Evolutionary conservation across 2,329 filamentous ascomycete species (phyloP).

Genomic region (Fonsecaea pugnacius): DNA sequence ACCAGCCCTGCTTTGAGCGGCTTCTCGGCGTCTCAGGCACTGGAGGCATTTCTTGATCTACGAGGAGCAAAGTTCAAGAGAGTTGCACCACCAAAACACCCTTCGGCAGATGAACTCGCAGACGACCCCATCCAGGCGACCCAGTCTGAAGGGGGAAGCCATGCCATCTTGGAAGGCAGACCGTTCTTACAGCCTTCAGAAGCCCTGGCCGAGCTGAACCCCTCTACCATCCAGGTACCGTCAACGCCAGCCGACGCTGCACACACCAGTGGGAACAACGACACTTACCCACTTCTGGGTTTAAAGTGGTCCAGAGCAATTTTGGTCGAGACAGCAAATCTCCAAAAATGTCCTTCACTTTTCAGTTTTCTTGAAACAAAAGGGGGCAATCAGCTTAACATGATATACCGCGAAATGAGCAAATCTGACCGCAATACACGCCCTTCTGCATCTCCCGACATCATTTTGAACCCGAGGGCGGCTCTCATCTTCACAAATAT

Average conservation of each 20-base stretch:
- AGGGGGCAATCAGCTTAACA: constrained; percentile 18
- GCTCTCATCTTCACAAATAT: constrained; percentile 74
- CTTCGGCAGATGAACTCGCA: constrained; percentile 16
- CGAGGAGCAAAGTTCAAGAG: constrained; percentile 35
- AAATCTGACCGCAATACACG: constrained; percentile 10
- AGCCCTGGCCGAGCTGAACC: not conserved
- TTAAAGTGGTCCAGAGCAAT: constrained; percentile 22
- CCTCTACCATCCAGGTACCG: constrained; percentile 18
- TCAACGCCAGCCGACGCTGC: constrained; percentile 1
- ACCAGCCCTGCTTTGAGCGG: not conserved
- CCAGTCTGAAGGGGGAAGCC: constrained; percentile 14
- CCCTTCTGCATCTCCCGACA: constrained; percentile 65
- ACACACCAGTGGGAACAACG: not conserved
- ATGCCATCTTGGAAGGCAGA: not conserved
- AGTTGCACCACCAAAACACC: not conserved
- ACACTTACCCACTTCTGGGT: not conserved
- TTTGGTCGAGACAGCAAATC: constrained; percentile 27
- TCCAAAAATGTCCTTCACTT: constrained; percentile 23
- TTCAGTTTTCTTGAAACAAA: constrained; percentile 27
- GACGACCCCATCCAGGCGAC: constrained; percentile 35
- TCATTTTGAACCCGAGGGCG: constrained; percentile 70
- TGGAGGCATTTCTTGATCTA: constrained; percentile 34
- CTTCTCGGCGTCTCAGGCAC: constrained; percentile 30
- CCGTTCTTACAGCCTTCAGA: not conserved
- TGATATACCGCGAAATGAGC: constrained; percentile 39